Conservation (phyloP, 148 eudicot species). For the Cornus kousa region DNA sequence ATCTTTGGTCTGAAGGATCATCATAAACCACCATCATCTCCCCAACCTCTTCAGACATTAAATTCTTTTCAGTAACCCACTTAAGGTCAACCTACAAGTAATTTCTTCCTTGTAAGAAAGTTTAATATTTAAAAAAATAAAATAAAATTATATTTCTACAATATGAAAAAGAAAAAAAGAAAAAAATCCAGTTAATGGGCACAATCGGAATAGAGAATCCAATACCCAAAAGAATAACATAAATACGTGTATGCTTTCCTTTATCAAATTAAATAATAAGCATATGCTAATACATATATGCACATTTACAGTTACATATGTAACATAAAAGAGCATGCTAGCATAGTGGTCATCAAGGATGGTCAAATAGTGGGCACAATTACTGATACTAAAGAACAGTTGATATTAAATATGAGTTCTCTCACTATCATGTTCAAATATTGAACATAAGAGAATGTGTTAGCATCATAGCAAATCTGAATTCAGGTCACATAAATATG, state of each 20-base stretch:
- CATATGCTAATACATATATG: not conserved
- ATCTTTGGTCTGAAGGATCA: conserved; percentile 80
- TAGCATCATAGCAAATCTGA: not conserved
- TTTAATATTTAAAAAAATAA: not conserved
- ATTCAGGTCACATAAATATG: not conserved
- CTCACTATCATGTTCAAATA: not conserved
- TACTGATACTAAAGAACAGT: not conserved
- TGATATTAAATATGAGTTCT: not conserved
- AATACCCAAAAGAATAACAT: not conserved
- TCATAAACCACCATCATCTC: conserved; percentile 62
- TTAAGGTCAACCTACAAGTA: conserved; percentile 9
- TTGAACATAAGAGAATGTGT: not conserved
- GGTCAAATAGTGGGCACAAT: not conserved
- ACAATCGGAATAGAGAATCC: not conserved
- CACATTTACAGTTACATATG: not conserved
- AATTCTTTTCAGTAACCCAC: conserved; percentile 22
- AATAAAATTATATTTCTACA: no score
- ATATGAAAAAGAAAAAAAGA: not conserved
- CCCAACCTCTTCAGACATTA: conserved; percentile 60
- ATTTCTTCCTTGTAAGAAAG: conserved; percentile 5
- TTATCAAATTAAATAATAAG: not conserved
- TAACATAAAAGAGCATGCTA: not conserved
- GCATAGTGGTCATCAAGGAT: not conserved
- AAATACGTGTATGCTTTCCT: no score
- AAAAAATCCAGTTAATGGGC: not conserved